These are phyloP conservation scores for Chlamydomonas schloesseri DNA, from an alignment of 139 green algal species.

Conservation along the genomic window DNA sequence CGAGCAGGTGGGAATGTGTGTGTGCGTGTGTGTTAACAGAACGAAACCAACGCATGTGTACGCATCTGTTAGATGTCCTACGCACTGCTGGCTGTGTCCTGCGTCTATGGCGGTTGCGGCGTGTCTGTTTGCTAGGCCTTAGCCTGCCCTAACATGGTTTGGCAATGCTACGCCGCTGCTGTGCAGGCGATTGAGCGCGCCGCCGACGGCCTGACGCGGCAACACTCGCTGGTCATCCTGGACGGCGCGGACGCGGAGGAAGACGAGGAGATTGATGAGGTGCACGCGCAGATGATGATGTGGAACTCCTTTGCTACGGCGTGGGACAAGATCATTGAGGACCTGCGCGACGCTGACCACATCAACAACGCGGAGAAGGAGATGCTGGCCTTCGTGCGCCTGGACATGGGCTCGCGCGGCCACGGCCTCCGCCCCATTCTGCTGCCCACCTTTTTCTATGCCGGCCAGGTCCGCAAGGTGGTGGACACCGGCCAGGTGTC, in stretches of 20 bases:
- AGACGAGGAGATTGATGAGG: slow-evolving; percentile 53
- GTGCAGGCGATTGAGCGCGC: slow-evolving; percentile 33
- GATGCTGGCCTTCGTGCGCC: slow-evolving; percentile 64
- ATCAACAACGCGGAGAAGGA: slow-evolving; percentile 58
- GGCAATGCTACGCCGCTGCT: neutral
- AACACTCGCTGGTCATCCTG: slow-evolving; percentile 31
- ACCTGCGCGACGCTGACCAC: slow-evolving; percentile 50
- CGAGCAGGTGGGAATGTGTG: slow-evolving; percentile 36
- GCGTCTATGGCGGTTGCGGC: neutral
- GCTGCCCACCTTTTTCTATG: slow-evolving; percentile 83
- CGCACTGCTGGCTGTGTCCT: too few species aligned
- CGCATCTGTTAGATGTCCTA: too few species aligned
- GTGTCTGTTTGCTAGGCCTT: too few species aligned
- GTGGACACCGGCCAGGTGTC: slow-evolving; percentile 56
- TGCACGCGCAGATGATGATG: slow-evolving; percentile 68
- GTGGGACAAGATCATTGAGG: slow-evolving; percentile 63
- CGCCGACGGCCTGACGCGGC: neutral
- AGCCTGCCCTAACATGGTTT: too few species aligned
- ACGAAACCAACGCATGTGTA: too few species aligned
- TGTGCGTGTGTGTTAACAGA: too few species aligned
- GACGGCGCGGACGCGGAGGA: slow-evolving; percentile 35
- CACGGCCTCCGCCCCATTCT: slow-evolving; percentile 77
- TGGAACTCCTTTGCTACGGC: slow-evolving; percentile 62
- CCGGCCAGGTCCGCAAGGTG: slow-evolving; percentile 65
- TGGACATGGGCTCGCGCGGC: slow-evolving; percentile 53